These are phyloP conservation scores for Penstemon barbatus DNA, from an alignment of 257 asterid genomes.

Conservation along the genomic window DNA sequence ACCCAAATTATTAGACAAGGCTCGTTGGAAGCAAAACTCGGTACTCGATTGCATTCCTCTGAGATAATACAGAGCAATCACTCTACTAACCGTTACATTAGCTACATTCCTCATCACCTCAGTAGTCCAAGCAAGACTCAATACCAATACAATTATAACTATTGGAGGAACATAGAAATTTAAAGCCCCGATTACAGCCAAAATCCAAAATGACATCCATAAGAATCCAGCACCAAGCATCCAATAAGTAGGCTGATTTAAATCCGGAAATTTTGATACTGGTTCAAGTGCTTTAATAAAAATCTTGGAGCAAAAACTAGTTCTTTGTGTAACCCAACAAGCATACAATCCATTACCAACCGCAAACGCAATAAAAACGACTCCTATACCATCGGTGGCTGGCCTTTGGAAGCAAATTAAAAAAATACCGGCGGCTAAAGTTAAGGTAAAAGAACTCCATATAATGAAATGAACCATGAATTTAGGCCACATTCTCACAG, in stretches of 20 bases:
- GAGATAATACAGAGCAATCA: constrained; percentile 80
- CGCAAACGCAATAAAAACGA: constrained; percentile 57
- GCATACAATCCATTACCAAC: constrained; percentile 90
- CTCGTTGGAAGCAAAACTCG: constrained; percentile 85
- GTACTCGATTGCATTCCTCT: constrained; percentile 93
- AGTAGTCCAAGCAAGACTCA: constrained; percentile 86
- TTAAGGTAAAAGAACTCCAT: constrained; percentile 76
- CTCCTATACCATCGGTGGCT: constrained; percentile 77
- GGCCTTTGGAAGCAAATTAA: constrained; percentile 85
- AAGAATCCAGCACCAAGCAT: constrained; percentile 85
- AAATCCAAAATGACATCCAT: constrained; percentile 93
- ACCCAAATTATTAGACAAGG: constrained; percentile 75
- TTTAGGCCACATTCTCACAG: constrained; percentile 77
- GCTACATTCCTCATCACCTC: constrained; percentile 99
- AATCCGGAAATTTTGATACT: constrained; percentile 61
- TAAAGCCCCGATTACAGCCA: constrained; percentile 81
- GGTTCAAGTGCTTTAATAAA: constrained; percentile 81
- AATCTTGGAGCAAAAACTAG: constrained; percentile 68
- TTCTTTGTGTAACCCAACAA: constrained; percentile 89
- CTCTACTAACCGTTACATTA: constrained; percentile 77
- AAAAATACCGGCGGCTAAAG: constrained; percentile 79
- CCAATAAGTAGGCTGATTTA: constrained; percentile 76
- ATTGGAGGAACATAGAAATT: constrained; percentile 69
- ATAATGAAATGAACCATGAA: constrained; percentile 82
- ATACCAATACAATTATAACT: constrained; percentile 53